Percentiles rank a stretch among this genome's conserved stretches.
phyloP scores from a whole-genome alignment of 1,284 basidiomycete species.

The Vanrija sp. region DNA sequence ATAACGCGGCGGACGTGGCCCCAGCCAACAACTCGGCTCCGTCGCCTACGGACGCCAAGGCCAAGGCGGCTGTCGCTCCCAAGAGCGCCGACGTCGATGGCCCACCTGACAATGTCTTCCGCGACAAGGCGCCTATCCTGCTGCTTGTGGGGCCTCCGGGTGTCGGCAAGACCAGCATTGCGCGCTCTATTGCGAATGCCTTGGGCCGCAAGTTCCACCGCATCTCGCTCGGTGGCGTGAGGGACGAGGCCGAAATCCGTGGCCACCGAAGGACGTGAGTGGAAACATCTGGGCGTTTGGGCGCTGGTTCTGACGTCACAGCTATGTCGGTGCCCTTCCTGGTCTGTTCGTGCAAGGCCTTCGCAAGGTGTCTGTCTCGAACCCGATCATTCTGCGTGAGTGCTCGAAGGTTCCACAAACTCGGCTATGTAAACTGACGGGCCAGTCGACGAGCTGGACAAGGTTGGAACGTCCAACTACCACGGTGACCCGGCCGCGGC shows the following conservation, averaged over 20 bases:
- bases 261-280: conserved; percentile 94
- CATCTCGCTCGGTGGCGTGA: conserved; percentile 91
- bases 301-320: conserved; percentile 2
- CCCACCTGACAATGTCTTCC: conserved; percentile 34
- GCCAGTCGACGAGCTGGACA: conserved; percentile 87
- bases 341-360: conserved; percentile 96
- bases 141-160: conserved; percentile 86
- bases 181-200: conserved; percentile 37
- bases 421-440: not conserved
- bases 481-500: conserved; percentile 89
- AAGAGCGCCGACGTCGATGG: conserved; percentile 14
- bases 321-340: conserved; percentile 68
- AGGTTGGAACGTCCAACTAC: conserved; percentile 52
- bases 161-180: conserved; percentile 79
- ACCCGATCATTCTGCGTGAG: conserved; percentile 76
- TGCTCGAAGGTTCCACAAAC: not conserved
- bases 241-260: conserved; percentile 97
- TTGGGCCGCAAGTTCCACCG: conserved; percentile 52
- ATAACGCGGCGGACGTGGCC: not conserved
- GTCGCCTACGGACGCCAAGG: not conserved
- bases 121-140: conserved; percentile 45
- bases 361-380: conserved; percentile 91
- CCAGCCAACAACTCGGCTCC: not conserved
- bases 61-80: too few relatives aligned
- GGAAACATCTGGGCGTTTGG: too few relatives aligned